phyloP scores from a whole-genome alignment of 352 stramenopile genomes.

The Phytopythium ostracodes region DNA sequence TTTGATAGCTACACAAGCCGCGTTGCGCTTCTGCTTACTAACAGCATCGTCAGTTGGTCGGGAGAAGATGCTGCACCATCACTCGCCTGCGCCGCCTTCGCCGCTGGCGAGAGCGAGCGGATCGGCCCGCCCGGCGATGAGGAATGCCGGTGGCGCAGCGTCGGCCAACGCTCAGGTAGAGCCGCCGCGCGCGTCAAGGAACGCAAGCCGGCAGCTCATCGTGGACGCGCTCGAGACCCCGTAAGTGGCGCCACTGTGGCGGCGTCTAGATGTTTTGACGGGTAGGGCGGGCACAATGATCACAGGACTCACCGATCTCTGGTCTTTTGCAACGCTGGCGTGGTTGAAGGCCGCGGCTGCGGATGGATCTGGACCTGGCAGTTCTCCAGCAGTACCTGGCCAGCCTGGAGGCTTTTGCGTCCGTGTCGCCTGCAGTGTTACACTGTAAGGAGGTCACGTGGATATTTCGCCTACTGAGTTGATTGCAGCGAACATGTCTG shows the following conservation, averaged over 20 bases:
- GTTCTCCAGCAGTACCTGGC: conserved; percentile 49
- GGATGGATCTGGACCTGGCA: conserved; percentile 51
- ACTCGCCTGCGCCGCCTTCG: background rate
- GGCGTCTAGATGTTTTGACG: background rate
- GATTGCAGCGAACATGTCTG: background rate
- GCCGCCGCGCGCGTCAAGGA: background rate
- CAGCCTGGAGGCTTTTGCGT: conserved; percentile 32
- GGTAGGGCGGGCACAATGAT: background rate
- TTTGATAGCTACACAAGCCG: conserved; percentile 1
- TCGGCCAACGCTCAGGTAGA: background rate
- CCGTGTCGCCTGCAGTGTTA: conserved; percentile 33
- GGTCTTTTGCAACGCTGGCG: too few relatives aligned
- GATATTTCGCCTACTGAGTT: background rate
- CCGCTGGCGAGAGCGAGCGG: background rate
- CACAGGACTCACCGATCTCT: background rate
- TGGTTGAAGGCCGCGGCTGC: conserved; percentile 36
- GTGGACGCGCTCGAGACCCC: conserved; percentile 41
- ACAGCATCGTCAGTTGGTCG: background rate
- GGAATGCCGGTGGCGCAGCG: background rate
- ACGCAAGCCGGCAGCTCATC: conserved; percentile 35
- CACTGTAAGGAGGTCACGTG: conserved; percentile 30
- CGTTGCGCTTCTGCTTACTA: too few relatives aligned
- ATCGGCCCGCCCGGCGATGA: background rate
- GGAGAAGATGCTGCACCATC: background rate
- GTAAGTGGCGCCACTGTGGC: conserved; percentile 16